These are phyloP conservation scores for Apiotrichum laibachii DNA, from an alignment of 1,284 basidiomycete genomes.

Conservation along the genomic window DNA sequence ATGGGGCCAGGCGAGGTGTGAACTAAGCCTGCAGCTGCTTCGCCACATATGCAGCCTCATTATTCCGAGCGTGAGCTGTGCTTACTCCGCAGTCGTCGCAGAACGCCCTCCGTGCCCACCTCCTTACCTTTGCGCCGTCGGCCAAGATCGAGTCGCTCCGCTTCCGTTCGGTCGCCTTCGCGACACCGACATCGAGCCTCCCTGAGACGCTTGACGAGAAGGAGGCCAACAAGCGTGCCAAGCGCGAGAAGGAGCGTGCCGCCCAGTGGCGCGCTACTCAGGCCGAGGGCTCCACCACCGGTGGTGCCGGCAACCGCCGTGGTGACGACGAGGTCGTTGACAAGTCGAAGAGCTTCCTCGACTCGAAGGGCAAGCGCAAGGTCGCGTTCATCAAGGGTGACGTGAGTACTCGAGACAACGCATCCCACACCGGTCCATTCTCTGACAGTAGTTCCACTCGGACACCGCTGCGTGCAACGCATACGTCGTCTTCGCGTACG, in stretches of 20 bases:
- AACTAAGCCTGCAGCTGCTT: background rate
- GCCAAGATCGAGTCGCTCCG: constrained; percentile 82
- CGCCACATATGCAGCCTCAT: background rate
- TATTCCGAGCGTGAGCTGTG: background rate
- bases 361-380: constrained; percentile 83
- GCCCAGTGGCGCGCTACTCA: constrained; percentile 62
- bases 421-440: background rate
- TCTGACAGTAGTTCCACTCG: constrained; percentile 60
- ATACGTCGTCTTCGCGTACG: constrained; percentile 81
- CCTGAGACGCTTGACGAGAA: constrained; percentile 30
- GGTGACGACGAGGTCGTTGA: constrained; percentile 45
- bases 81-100: constrained; percentile 5
- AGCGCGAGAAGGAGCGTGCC: constrained; percentile 53
- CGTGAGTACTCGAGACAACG: constrained; percentile 31
- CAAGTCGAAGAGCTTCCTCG: constrained; percentile 60
- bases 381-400: constrained; percentile 92
- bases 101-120: constrained; percentile 54
- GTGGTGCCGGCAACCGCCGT: constrained; percentile 55
- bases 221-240: constrained; percentile 34
- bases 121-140: constrained; percentile 64
- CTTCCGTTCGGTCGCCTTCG: constrained; percentile 85
- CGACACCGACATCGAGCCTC: constrained; percentile 65
- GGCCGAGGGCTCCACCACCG: constrained; percentile 42
- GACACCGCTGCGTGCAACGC: constrained; percentile 70
- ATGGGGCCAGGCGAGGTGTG: background rate